Evolutionary conservation across 441 rosid genomes (phyloP), one percentile per base, ranked within the genome.

Genomic region (Euphorbia corollata): DNA sequence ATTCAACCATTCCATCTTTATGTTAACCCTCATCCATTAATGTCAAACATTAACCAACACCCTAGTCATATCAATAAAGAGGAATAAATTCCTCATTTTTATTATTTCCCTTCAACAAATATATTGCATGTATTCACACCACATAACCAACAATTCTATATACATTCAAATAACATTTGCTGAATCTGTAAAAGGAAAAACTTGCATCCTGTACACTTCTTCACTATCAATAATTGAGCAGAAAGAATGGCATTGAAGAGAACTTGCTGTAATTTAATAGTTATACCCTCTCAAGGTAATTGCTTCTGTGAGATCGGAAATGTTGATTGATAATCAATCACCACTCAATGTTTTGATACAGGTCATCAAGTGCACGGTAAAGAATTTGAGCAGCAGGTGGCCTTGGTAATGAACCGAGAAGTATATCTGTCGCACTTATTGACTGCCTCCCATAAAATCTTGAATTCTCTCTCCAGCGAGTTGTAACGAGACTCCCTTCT

Each of bases 311-410:
- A 8, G 47, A 41, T 41, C 6, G 8, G 47, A 41, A 11, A 6
- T 7, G 13, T 4, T 6, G 47, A 38, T 38, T 38, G 1, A 2
- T 20, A 32, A 64, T 43, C 19, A 24, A 75, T 85, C 79, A 87
- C 64, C 80, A 66, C 39, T 77, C 74, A n/a, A 80, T 71, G 77
- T 81, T 88, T 67, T 83, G 84, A 55, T 76, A 88, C 20, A 94
- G 84, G 69, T 84, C 92, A 4, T 80, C 75, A 4, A 91, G 94
- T 0, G 92, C 96, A 59, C 73, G 84, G 68, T 88, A 87, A 45
- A 94, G 97, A 30, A 78, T 81, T 56, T 88, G 88, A 16, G 94
- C 98, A 60, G 98, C 98, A 3, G 98, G 99, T 18, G 97, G 98
- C 69, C 71, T 75, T 1, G 97, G 97, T 80, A 91, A 75, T 6